Evolutionary conservation across 306 rosid genomes (phyloP).

Genomic region (Castanea sativa): DNA sequence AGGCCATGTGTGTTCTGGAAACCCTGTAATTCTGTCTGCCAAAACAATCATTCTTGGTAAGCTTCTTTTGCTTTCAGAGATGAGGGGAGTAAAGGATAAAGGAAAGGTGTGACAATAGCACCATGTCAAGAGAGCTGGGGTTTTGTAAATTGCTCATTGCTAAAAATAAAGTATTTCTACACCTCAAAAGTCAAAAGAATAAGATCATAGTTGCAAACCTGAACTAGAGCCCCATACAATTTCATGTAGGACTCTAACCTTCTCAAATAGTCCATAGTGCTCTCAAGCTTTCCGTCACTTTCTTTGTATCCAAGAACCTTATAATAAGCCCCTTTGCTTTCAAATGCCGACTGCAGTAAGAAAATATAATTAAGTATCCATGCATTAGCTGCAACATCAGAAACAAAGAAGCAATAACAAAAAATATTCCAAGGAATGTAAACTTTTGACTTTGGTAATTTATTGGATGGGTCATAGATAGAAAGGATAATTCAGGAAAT

Average conservation of each 20-base stretch:
- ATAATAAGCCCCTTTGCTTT: slow-evolving; percentile 62
- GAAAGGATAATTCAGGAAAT: background rate
- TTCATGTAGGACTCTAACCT: slow-evolving; percentile 69
- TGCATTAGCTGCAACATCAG: slow-evolving; percentile 15
- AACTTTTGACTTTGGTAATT: background rate
- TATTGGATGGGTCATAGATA: background rate
- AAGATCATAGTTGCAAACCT: slow-evolving; percentile 48
- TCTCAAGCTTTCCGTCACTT: slow-evolving; percentile 61
- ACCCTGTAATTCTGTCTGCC: slow-evolving; percentile 61
- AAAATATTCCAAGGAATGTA: background rate
- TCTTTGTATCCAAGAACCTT: slow-evolving; percentile 72
- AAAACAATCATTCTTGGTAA: slow-evolving; percentile 21
- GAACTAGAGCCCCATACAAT: slow-evolving; percentile 78
- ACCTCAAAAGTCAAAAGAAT: slow-evolving; percentile 1
- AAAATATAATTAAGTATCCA: slow-evolving; percentile 14
- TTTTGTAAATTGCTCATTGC: background rate
- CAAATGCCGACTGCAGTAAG: slow-evolving; percentile 51
- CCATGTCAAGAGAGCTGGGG: background rate
- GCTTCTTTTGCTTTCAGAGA: background rate
- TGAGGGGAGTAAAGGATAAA: background rate
- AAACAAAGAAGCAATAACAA: background rate
- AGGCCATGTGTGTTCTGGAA: slow-evolving; percentile 66
- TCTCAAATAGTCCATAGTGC: slow-evolving; percentile 53
- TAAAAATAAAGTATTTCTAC: background rate
- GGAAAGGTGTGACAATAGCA: background rate